Base-by-base conservation (phyloP, 345 rosid genomes). In the Punica granatum region DNA sequence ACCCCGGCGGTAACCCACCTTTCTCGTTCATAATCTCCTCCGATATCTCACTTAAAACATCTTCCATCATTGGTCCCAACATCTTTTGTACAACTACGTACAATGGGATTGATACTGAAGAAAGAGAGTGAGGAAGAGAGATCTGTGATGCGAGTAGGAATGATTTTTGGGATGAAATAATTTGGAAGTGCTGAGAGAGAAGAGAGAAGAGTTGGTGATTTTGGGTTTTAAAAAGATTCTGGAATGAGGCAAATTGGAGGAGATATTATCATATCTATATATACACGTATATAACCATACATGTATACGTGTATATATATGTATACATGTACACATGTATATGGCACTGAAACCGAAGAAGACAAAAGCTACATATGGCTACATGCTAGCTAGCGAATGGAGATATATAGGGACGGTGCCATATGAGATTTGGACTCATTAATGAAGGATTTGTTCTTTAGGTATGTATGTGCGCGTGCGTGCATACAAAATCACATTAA, bases 1-100 rank as follows among this genome's bases (percentile, higher is more conserved):
- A 94, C 23, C 99, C 99, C 0, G 99, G 99, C 7, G 99, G 99
- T 63, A 94, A 72, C 0, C 98, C 66, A 2, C 66, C 98, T 34
- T 79, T 86, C 43, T 89, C 96, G 44, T 74, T 84, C 30, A 66
- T 63, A 71, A 25, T 89, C 99, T 65, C 84, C 94, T 13, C 90
- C 73, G 25, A 60, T 75, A 90, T 80, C 73, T 94, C 97, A 32
- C 82, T 70, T 28, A 94, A 66, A 31, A 89, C 69, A 37, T 87
- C 95, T 73, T 89, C 97, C 63, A 87, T 69, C 11, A 80, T 76
- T 69, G 88, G 70, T 88, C 66, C 66, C 48, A 63, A 11, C 66
- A 63, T 63, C 7, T 63, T 35, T 10, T 23, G 13, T 16, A 18
- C 11, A 6, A n/a, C n/a, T n/a, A n/a, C n/a, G n/a, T n/a, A 35